phyloP scores from a whole-genome alignment of 306 rosid species.

The Vigna unguiculata region DNA sequence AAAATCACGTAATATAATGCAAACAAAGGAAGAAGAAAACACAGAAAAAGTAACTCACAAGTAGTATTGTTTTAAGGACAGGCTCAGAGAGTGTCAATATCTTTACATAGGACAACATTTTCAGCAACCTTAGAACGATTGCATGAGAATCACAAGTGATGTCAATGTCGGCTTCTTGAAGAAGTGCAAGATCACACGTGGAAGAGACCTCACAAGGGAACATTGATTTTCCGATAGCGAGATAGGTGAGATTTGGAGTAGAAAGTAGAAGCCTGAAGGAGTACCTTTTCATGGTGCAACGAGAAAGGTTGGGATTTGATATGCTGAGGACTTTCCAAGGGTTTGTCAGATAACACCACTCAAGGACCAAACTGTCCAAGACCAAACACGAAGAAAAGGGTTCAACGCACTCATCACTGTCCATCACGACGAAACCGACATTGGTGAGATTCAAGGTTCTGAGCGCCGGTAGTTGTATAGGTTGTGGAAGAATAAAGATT shows the following conservation, averaged over 20 bases:
- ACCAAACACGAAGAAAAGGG: too few relatives aligned
- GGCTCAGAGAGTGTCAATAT: too few relatives aligned
- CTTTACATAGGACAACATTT: neutral
- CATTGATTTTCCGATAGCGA: too few relatives aligned
- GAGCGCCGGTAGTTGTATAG: too few relatives aligned
- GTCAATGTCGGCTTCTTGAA: neutral
- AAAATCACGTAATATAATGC: too few relatives aligned
- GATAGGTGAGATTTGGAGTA: neutral
- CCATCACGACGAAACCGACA: too few relatives aligned
- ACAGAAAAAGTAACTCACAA: neutral
- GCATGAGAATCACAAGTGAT: too few relatives aligned
- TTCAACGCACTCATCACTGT: too few relatives aligned
- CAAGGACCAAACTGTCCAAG: neutral
- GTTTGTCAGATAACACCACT: neutral
- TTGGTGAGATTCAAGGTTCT: too few relatives aligned
- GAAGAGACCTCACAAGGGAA: neutral
- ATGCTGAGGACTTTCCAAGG: neutral
- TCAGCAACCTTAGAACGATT: neutral
- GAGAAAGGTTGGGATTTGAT: neutral
- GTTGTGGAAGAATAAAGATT: too few relatives aligned
- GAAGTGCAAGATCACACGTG: neutral
- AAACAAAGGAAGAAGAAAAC: neutral
- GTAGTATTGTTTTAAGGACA: neutral
- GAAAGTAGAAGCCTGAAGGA: neutral
- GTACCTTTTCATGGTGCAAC: too few relatives aligned